Base-by-base conservation (phyloP, 1,284 basidiomycete genomes). In the Uromyces viciae-fabae region DNA sequence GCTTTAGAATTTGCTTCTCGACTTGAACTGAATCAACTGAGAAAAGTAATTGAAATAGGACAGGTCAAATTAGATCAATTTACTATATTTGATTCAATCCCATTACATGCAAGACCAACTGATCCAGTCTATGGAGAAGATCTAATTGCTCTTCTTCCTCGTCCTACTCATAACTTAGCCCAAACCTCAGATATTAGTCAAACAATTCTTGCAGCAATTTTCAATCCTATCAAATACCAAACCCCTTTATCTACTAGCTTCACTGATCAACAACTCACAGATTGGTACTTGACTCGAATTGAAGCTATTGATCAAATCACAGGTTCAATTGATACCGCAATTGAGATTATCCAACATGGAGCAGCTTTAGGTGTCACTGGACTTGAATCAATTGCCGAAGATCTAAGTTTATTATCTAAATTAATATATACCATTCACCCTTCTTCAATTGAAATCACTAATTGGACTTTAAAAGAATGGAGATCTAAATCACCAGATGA, bases 371-470 rank as follows among this genome's bases (percentile, higher is more conserved):
- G 92, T 25, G 88, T 96, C 7, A 88, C 90, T n/a, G 90, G 88
- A 1, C 89, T 98, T 31, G 94, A 95, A 83, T 91, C 91, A 83
- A 86, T 94, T 3, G 95, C 94, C 8, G 95, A 97, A 87, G 94
- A 97, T 81, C 89, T 97, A 62, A 92, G 91, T 83, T 89, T 97
- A 8, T 88, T 98, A 66, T 91, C 92, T 0, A 89, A 92, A 36
- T 89, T 97, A 58, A 90, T 95, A 25, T 97, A 97, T 84, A 94
- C 95, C 85, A 89, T 90, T 25, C 89, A 89, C 60, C 85, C 86
- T 11, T 40, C 73, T 42, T 58, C 36, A 79, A 92, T 38, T 49
- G 73, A 62, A 40, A n/a, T n/a, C n/a, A 46, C 79, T 62, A 56
- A 81, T 82, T 94, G 93, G 92, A 91, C 91, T 0, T 87, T 96